Evolutionary conservation across 768 basidiomycete genomes (phyloP).

Genomic region (Gloeopeniophorella convolvens): DNA sequence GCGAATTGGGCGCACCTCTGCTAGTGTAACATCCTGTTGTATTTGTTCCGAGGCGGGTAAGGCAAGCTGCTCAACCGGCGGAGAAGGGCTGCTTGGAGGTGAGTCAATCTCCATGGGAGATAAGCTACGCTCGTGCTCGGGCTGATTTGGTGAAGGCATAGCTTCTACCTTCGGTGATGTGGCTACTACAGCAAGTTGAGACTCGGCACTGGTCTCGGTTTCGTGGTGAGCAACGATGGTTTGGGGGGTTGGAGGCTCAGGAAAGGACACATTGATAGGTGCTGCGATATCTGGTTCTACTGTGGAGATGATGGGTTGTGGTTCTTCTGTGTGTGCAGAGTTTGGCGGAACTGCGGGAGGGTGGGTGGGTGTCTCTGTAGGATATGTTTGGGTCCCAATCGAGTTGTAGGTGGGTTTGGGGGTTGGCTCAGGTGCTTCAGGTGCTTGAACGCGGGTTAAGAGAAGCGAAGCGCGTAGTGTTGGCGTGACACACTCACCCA

Average conservation of each 20-base stretch:
- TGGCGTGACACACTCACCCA: constrained; percentile 1
- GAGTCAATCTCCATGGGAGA: constrained; percentile 62
- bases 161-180: constrained; percentile 1
- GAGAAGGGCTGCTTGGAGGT: constrained; percentile 33
- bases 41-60: neutral
- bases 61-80: constrained; percentile 6
- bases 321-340: neutral
- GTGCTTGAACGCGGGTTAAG: neutral
- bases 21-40: constrained; percentile 13
- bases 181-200: neutral
- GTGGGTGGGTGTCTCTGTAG: constrained; percentile 1
- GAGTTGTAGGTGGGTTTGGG: constrained; percentile 28
- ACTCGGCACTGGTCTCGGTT: neutral
- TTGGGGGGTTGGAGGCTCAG: neutral
- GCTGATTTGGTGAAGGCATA: neutral
- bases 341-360: constrained; percentile 12
- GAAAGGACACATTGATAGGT: neutral
- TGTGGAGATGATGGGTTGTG: neutral
- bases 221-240: too few relatives aligned
- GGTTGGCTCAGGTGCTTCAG: neutral
- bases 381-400: constrained; percentile 41
- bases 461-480: neutral
- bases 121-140: constrained; percentile 40
- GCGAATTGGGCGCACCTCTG: constrained; percentile 1
- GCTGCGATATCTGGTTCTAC: neutral